Evolutionary conservation across 2,329 filamentous ascomycete genomes (phyloP), one percentile per base, ranked within the genome.

Genomic region (Diplocarpon mali): DNA sequence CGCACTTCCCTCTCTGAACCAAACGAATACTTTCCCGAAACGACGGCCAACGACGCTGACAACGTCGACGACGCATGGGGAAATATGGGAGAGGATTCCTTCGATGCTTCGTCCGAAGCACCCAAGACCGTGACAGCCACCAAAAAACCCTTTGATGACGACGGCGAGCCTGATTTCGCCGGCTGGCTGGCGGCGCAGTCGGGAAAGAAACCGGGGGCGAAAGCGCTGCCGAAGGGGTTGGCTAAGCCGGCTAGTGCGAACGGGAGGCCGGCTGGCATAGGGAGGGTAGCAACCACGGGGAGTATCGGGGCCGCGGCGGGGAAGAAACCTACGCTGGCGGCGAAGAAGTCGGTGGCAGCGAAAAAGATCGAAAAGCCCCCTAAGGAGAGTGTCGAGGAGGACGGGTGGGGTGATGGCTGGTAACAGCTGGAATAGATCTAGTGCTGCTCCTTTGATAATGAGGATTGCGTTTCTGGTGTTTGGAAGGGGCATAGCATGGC

Each of bases 111-210:
- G 0, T 46, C 42, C 7, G 52, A 58, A 38, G 38, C 50, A 2
- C 35, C 56, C 1, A 55, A 54, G 35, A 57, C 69, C 27, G 54
- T 66, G 13, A 57, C 62, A 14, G 53, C 60, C 34, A 44, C 60
- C 27, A 66, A 72, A 6, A 66, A 72, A 6, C 72, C 81, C 0
- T 90, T 83, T 52, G 85, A 90, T 47, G 88, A 95, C 55, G 80
- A 84, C 20, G 80, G 82, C 2, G 90, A 98, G 62, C 90, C 90
- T 0, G 92, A 96, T 63, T 96, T 98, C 64, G 90, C 88, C 5
- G 89, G 88, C 5, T 96, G 92, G 89, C 65, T 96, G 16, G 88
- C 86, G 11, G 88, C 89, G 11, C 87, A 95, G 61, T 78, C 83
- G 5, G 74, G 81, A 51, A 95, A 93, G 67, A 72, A 72, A 57